Evolutionary conservation across 2,329 filamentous ascomycete species (phyloP), one percentile per base, ranked within the genome.

Genomic region (Cercospora sesami): DNA sequence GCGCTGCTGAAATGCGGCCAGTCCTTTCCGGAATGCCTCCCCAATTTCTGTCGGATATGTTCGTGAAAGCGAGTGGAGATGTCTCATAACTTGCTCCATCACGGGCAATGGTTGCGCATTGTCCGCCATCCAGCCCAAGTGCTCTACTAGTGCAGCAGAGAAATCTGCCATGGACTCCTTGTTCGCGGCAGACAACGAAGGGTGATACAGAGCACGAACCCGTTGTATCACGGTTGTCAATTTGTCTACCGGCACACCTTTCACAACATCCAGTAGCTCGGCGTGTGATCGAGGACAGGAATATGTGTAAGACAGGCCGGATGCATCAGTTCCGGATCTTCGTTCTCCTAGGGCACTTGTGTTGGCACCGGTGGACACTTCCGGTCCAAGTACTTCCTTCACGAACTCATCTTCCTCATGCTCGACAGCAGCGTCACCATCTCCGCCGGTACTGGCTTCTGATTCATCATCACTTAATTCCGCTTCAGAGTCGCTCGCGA

Each of bases 21-120:
- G 84, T 71, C 91, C 89, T n/a, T 85, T 80, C 26, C 94, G 89
- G 79, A 97, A 97, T 9, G 89, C 89, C 68, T 86, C 88, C 26
- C 90, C 89, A 65, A 97, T 91, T 65, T 90, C 89, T 42, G 91
- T 83, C 0, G 94, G 89, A 74, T 93, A 96, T 60, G 88, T 91
- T 77, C 97, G 94, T 3, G 94, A 91, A 64, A 99, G 84, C 2
- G 94, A 98, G 80, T 99, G 96, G 26, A 97, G 85, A 79, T 99
- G 95, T 59, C 95, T 91, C 67, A 94, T 89, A 14, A 97, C 80
- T 63, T 86, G 90, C 79, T 99, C 95, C 16, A 96, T 78, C 1
- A 91, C 84, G 0, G 85, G 79, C 73, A 95, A 91, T 9, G 83
- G 66, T 75, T 82, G 74, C 74, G 79, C 65, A 75, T 85, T 78